Evolutionary conservation across 2,329 filamentous ascomycete species (phyloP), one percentile per base, ranked within the genome.

Genomic region (Aspergillus sp.): DNA sequence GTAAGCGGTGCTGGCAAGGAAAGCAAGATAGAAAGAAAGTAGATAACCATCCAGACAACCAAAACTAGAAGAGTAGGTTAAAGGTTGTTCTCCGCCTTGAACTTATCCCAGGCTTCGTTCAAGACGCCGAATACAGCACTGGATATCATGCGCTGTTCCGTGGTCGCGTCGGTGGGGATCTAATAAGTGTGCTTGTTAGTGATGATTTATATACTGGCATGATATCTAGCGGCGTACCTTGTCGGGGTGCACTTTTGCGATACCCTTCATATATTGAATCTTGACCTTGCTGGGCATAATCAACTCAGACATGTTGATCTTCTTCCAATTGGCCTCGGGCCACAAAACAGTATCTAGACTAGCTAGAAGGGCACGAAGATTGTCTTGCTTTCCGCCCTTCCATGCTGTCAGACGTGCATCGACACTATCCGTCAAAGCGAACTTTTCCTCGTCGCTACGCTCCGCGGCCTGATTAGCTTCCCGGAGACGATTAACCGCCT

Each of bases 181-280:
- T 86, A 60, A 22, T n/a, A 39, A 15, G 11, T 8, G 12, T 5
- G 30, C 12, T 22, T 64, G 20, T 40, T 24, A 58, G 54, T 42
- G 42, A 47, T 11, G 4, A 9, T 9, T 15, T 4, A 39, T 8
- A 24, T 33, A 24, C 53, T 15, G 59, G 58, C 59, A 17, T 60
- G 65, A 75, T 12, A 27, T 3, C 5, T 41, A 17, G 13, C 12
- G 27, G 12, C 86, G 76, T 82, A 97, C 95, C 89, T 99, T 99
- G 75, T 99, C 95, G 60, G 95, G 95, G 82, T 99, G 95, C 66
- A 95, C 95, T 82, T 97, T 98, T 11, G 89, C 91, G 82, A 99
- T 98, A 5, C 93, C 95, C 84, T 96, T 97, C 95, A 99, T 98
- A 73, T 99, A 99, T 59, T 90, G 82, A 63, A 99, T 89, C 84